Conservation (phyloP, 2,329 filamentous ascomycete genomes). For the Plenodomus lindquistii region DNA sequence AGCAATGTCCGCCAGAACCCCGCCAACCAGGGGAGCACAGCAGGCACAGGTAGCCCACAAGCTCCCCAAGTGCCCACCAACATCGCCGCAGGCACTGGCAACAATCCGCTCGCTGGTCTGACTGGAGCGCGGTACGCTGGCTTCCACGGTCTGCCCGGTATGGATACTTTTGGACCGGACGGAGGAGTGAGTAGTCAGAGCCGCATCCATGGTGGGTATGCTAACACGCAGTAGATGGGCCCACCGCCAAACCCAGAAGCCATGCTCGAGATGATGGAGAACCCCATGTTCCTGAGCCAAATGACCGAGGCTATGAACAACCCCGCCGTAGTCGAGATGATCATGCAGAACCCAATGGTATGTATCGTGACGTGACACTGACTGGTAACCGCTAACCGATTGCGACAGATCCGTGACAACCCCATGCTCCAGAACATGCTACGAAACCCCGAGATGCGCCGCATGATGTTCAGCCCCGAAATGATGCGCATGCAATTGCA, state of each 20-base stretch:
- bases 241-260: conserved; percentile 80
- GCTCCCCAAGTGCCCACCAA: conserved; percentile 70
- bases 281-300: conserved; percentile 81
- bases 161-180: conserved; percentile 89
- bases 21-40: conserved; percentile 52
- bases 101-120: conserved; percentile 86
- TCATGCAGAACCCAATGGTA: conserved; percentile 60
- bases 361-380: neutral
- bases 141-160: conserved; percentile 83
- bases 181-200: conserved; percentile 73
- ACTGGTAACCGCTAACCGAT: conserved; percentile 12
- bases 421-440: conserved; percentile 87
- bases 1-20: conserved; percentile 73
- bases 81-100: conserved; percentile 76
- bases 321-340: conserved; percentile 90
- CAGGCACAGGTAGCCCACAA: conserved; percentile 48
- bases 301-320: conserved; percentile 97
- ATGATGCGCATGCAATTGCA: conserved; percentile 80
- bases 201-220: neutral
- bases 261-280: conserved; percentile 81
- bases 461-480: conserved; percentile 91
- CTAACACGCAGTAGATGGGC: conserved; percentile 71
- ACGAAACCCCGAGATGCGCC: conserved; percentile 82
- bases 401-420: conserved; percentile 71
- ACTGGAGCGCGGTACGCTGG: conserved; percentile 94